Conservation (phyloP, 768 basidiomycete genomes). For the Leccinum incarnatum region DNA sequence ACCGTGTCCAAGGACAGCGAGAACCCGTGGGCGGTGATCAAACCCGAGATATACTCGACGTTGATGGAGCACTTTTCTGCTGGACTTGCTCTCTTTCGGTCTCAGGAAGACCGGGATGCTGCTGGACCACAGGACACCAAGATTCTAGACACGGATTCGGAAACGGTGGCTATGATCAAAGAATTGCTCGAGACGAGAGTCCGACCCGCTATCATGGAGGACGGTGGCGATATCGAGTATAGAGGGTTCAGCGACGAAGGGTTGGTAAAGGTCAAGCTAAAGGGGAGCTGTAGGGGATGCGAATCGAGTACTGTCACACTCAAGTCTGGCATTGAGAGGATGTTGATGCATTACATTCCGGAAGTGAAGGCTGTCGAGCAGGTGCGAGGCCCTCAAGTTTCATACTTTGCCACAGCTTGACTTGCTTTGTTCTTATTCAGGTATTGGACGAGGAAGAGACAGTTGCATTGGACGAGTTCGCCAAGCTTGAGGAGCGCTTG, state of each 20-base stretch:
- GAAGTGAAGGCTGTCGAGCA: slow-evolving; percentile 92
- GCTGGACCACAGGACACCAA: slow-evolving; percentile 92
- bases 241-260: slow-evolving; percentile 85
- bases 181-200: slow-evolving; percentile 94
- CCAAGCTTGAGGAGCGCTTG: slow-evolving; percentile 78
- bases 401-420: background rate
- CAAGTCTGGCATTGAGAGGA: slow-evolving; percentile 95
- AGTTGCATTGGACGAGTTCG: slow-evolving; percentile 84
- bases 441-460: slow-evolving; percentile 87
- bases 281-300: slow-evolving; percentile 97
- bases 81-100: slow-evolving; percentile 82
- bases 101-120: slow-evolving; percentile 71
- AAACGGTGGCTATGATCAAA: slow-evolving; percentile 99
- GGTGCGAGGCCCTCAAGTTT: slow-evolving; percentile 37
- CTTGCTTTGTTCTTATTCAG: slow-evolving; percentile 39
- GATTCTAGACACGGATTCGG: slow-evolving; percentile 92
- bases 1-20: slow-evolving; percentile 91
- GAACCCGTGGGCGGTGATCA: slow-evolving; percentile 83
- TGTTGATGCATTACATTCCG: slow-evolving; percentile 99
- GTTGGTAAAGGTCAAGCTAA: slow-evolving; percentile 83
- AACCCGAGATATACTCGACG: slow-evolving; percentile 94
- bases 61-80: slow-evolving; percentile 98
- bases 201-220: slow-evolving; percentile 96
- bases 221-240: slow-evolving; percentile 98
- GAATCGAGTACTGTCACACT: slow-evolving; percentile 91